Base-by-base conservation (phyloP, 179 eudicot species). In the Nepenthes alata region DNA sequence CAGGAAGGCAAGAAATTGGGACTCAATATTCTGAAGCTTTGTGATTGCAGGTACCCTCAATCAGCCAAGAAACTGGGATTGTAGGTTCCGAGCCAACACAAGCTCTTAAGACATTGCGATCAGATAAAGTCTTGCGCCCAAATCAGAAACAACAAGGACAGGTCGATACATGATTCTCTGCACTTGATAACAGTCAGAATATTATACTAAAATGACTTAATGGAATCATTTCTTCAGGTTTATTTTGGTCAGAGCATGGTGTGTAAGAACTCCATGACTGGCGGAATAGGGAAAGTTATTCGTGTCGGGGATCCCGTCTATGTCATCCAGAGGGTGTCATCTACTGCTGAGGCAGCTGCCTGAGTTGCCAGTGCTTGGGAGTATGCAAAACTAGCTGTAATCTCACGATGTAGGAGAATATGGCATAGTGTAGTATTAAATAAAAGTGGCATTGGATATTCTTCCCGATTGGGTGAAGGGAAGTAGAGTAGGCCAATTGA, bases 231-330 rank as follows among this genome's bases (percentile, higher is more conserved):
- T 60, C 15, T 80, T 72, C 90, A 91, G 96, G 89, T 86, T 16
- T 88, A 84, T 72, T 78, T 86, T 60, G 97, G 97, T 37, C 96
- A 91, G 69, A 78, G 81, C 72, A 35, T 89, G 69, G 87, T 91
- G 5, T 91, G 96, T 64, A 72, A 64, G 47, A 87, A 91, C 11
- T 67, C 78, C 52, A 39, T 60, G 57, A 44, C 70, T 60, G 78
- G 59, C 52, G 87, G 77, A 57, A 77, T 62, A 51, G 80, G 76
- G 44, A 77, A 73, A 78, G 69, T 71, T 37, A 50, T 91, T 37
- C 79, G 69, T 61, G 84, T 88, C 5, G 97, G 97, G 25, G 91
- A 91, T 75, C 85, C 85, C 36, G 71, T 88, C 37, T 61, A 47
- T 64, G 89, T 88, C 38, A 64, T 71, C 47, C 65, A 78, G 39